phyloP scores from a whole-genome alignment of 176 grass and related monocot genomes.

The Oryza brachyantha region DNA sequence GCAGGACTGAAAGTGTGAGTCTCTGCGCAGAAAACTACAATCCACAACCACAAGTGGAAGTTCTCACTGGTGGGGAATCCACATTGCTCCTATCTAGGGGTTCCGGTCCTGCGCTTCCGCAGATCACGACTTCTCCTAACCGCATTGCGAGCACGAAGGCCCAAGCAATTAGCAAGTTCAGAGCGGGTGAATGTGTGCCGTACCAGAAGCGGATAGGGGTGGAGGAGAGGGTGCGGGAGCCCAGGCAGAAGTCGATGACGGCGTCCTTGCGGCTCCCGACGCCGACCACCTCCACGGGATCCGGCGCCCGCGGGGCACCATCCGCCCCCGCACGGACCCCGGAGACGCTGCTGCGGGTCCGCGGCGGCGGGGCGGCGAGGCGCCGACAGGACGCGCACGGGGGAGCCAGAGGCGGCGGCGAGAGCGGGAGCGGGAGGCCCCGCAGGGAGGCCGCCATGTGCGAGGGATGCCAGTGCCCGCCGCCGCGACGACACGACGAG shows the following conservation, averaged over 20 bases:
- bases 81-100: not conserved
- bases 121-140: not conserved
- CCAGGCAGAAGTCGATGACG: constrained; percentile 77
- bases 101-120: not conserved
- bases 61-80: not conserved
- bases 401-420: constrained; percentile 19
- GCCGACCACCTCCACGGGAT: constrained; percentile 85
- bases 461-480: not conserved
- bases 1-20: not conserved
- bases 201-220: constrained; percentile 87
- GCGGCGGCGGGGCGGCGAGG: constrained; percentile 11
- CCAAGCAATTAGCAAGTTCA: not conserved
- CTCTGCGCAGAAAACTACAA: not conserved
- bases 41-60: not conserved
- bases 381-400: not conserved
- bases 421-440: constrained; percentile 35
- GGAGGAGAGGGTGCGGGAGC: constrained; percentile 60
- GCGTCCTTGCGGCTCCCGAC: constrained; percentile 90
- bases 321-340: constrained; percentile 15
- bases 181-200: not conserved
- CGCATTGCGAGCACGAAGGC: constrained; percentile 3
- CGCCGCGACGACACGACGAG: too few species aligned
- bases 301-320: not conserved
- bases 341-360: constrained; percentile 14
- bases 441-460: constrained; percentile 38